Percentiles rank a stretch among this genome's conserved stretches.
Evolutionary conservation across 129 eudicot genomes (phyloP).

Genomic region (Rutidosis leptorrhynchoides): DNA sequence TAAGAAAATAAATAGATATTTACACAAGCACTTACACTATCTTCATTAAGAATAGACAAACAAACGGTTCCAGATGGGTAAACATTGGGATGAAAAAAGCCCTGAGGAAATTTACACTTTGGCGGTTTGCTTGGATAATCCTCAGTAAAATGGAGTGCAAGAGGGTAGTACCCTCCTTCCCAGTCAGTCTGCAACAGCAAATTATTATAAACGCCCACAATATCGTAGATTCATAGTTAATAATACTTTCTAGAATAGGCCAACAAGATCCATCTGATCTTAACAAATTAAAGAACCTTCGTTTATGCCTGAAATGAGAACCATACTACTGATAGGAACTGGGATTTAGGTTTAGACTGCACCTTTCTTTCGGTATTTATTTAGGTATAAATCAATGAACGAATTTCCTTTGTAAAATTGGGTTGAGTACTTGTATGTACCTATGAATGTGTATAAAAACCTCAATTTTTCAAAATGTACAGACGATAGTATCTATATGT

Average conservation of each 20-base stretch:
- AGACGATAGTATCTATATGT: background rate
- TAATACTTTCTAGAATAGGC: background rate
- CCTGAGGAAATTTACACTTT: constrained; percentile 75
- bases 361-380: background rate
- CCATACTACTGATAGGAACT: background rate
- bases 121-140: constrained; percentile 96
- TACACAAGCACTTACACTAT: constrained; percentile 54
- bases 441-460: background rate
- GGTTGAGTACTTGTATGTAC: background rate
- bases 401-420: no score
- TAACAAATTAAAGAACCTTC: background rate
- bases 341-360: background rate
- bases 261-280: background rate
- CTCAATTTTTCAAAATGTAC: background rate
- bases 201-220: constrained; percentile 19
- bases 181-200: constrained; percentile 70
- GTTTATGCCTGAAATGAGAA: background rate
- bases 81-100: constrained; percentile 92
- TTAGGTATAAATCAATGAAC: background rate
- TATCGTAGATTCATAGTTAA: constrained; percentile 8
- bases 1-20: background rate
- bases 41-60: constrained; percentile 87
- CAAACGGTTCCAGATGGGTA: constrained; percentile 95
- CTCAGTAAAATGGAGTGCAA: constrained; percentile 66
- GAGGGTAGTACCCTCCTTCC: constrained; percentile 78